These are phyloP conservation scores for Wolfiporia cocos DNA, from an alignment of 1,284 basidiomycete species.

Conservation along the genomic window DNA sequence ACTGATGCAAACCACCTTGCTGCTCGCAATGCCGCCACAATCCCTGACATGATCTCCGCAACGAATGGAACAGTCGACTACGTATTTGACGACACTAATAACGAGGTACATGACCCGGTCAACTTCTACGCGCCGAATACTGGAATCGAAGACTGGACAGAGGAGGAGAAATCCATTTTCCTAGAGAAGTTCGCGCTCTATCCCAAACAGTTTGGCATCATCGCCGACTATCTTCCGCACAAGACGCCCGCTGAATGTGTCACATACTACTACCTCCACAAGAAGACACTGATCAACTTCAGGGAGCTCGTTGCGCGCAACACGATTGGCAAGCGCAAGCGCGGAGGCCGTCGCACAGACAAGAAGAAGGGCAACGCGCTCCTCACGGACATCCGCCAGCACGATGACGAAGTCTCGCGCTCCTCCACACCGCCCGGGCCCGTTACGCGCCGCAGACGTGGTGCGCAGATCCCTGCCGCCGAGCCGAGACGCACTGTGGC, in stretches of 20 bases:
- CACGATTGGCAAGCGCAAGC: constrained; percentile 58
- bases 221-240: constrained; percentile 76
- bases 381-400: constrained; percentile 70
- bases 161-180: constrained; percentile 80
- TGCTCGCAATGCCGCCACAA: constrained; percentile 79
- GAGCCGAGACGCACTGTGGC: constrained; percentile 25
- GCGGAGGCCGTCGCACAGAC: constrained; percentile 47
- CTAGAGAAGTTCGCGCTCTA: constrained; percentile 77
- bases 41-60: constrained; percentile 89
- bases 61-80: constrained; percentile 54
- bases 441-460: constrained; percentile 15
- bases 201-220: constrained; percentile 93
- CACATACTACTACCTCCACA: constrained; percentile 92
- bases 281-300: constrained; percentile 85
- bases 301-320: constrained; percentile 64
- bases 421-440: constrained; percentile 13
- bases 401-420: constrained; percentile 60
- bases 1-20: constrained; percentile 89
- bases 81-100: constrained; percentile 82
- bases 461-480: constrained; percentile 6
- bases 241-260: constrained; percentile 91
- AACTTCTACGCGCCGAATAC: constrained; percentile 74
- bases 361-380: constrained; percentile 76
- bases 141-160: constrained; percentile 80
- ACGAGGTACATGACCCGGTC: constrained; percentile 72